Percentiles rank a stretch among this genome's conserved stretches.
These are phyloP conservation scores for Trypanosomatidae sp. DNA, from an alignment of 208 protist species.

Conservation along the genomic window DNA sequence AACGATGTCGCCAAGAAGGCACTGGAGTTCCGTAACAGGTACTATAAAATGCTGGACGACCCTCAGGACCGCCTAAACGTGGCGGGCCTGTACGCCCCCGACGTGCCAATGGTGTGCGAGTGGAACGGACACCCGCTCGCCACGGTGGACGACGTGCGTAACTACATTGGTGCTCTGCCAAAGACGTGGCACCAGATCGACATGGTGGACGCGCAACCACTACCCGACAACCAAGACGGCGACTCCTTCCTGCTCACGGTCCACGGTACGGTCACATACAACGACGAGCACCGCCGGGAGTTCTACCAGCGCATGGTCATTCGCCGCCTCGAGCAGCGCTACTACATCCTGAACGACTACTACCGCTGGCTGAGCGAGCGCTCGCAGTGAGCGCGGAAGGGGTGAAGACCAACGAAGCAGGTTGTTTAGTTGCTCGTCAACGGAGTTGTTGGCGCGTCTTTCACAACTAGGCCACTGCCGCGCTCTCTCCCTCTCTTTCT, in stretches of 20 bases:
- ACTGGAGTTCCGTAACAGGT: conserved; percentile 71
- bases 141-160: conserved; percentile 44
- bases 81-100: conserved; percentile 63
- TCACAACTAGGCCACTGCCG: neutral
- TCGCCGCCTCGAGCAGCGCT: conserved; percentile 60
- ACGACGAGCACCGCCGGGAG: conserved; percentile 84
- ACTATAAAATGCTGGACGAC: conserved; percentile 84
- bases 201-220: conserved; percentile 88
- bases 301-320: conserved; percentile 89
- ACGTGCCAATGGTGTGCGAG: conserved; percentile 75
- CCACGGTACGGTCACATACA: conserved; percentile 82
- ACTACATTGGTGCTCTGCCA: conserved; percentile 66
- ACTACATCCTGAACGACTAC: conserved; percentile 92
- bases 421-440: neutral
- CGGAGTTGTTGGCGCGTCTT: neutral
- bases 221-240: conserved; percentile 73
- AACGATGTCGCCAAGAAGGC: conserved; percentile 84
- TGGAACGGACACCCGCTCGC: conserved; percentile 86
- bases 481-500: neutral
- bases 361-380: conserved; percentile 87
- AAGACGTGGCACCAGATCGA: conserved; percentile 81
- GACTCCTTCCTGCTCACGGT: conserved; percentile 85
- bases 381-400: conserved; percentile 16
- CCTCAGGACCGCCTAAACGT: conserved; percentile 50
- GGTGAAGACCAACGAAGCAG: neutral